Percentiles rank a stretch among this genome's conserved stretches.
Conservation (phyloP, 345 rosid species). For the Crucihimalaya himalaica region DNA sequence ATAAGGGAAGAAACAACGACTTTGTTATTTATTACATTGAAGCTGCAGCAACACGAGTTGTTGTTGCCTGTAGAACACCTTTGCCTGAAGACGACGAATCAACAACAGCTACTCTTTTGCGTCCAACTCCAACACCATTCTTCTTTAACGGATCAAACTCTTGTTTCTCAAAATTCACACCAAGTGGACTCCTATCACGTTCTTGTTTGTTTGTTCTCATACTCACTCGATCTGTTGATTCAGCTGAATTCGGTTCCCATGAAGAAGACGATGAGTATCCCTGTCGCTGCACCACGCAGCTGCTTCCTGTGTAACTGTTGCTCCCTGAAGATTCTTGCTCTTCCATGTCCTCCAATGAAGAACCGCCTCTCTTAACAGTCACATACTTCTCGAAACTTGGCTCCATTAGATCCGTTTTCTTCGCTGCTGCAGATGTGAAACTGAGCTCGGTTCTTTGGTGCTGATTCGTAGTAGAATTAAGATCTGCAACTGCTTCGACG, state of each 20-base stretch:
- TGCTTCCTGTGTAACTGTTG: slow-evolving; percentile 63
- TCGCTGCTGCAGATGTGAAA: slow-evolving; percentile 30
- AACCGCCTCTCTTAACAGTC: slow-evolving; percentile 68
- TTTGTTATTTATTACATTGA: slow-evolving; percentile 16
- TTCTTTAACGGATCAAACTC: slow-evolving; percentile 44
- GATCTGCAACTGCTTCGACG: slow-evolving; percentile 82
- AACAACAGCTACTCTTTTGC: slow-evolving; percentile 36
- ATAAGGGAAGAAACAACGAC: slow-evolving; percentile 12
- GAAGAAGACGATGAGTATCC: slow-evolving; percentile 57
- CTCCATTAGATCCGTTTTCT: slow-evolving; percentile 69
- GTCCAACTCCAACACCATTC: slow-evolving; percentile 43
- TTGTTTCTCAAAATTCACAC: slow-evolving; percentile 30
- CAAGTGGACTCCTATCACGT: slow-evolving; percentile 50
- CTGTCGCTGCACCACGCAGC: slow-evolving; percentile 47
- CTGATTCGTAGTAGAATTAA: slow-evolving; percentile 64
- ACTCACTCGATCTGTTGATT: slow-evolving; percentile 73
- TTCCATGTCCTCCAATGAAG: slow-evolving; percentile 56
- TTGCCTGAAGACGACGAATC: slow-evolving; percentile 26
- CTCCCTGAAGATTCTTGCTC: slow-evolving; percentile 93
- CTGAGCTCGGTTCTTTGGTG: slow-evolving; percentile 41
- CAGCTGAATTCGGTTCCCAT: slow-evolving; percentile 76
- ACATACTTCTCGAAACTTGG: slow-evolving; percentile 92
- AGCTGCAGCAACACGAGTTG: slow-evolving; percentile 39
- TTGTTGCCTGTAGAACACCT: slow-evolving; percentile 17
- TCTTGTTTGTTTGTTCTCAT: slow-evolving; percentile 52